Conservation (phyloP, 768 basidiomycete genomes). For the Postia placenta region DNA sequence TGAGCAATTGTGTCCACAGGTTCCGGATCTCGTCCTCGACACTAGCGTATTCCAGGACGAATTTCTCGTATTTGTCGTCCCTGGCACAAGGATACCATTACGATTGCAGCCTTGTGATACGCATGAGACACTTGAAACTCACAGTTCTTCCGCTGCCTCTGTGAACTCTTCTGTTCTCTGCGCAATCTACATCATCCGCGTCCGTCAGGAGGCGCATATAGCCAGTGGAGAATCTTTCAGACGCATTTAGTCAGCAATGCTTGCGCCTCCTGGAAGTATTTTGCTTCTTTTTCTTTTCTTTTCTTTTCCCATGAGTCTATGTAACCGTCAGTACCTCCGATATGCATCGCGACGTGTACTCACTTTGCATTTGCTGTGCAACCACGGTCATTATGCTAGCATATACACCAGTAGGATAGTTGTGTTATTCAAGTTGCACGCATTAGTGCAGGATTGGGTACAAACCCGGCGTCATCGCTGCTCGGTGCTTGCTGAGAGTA, state of each 20-base stretch:
- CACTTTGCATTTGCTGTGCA: slow-evolving; percentile 23
- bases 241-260: slow-evolving; percentile 17
- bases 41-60: slow-evolving; percentile 21
- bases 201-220: background rate
- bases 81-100: no score
- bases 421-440: no score
- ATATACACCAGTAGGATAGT: no score
- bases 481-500: slow-evolving; percentile 8
- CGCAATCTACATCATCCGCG: slow-evolving; percentile 12
- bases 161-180: slow-evolving; percentile 11
- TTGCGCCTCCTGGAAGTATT: slow-evolving; percentile 13
- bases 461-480: slow-evolving; percentile 22
- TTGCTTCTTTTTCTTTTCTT: slow-evolving; percentile 20
- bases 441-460: background rate
- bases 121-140: background rate
- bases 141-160: slow-evolving; percentile 16
- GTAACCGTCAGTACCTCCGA: background rate
- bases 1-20: slow-evolving; percentile 16
- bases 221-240: background rate
- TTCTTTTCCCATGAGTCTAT: slow-evolving; percentile 24
- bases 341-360: slow-evolving; percentile 3
- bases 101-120: no score
- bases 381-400: slow-evolving; percentile 18
- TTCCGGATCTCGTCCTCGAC: slow-evolving; percentile 22
- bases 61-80: slow-evolving; percentile 18